phyloP scores from a whole-genome alignment of 75 land plant species.

The Gnetum montanum region DNA sequence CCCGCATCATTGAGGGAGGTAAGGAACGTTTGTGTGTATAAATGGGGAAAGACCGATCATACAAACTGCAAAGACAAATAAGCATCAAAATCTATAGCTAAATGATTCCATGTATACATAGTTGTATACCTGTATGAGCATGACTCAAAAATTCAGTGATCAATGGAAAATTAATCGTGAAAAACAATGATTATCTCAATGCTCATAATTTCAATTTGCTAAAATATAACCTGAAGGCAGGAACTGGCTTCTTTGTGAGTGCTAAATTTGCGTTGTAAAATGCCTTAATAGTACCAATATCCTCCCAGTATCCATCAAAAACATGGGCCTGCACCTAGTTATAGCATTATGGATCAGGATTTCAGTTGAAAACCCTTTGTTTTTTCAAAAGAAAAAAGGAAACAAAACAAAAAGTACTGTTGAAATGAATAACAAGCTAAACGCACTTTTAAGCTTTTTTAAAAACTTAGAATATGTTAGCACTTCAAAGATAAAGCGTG shows the following conservation, averaged over 20 bases:
- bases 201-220: not conserved
- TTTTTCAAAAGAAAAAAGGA: too few species aligned
- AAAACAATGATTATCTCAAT: not conserved
- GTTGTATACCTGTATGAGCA: too few species aligned
- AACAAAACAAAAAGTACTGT: too few species aligned
- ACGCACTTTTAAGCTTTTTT: too few species aligned
- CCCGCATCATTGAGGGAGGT: slow-evolving; percentile 61
- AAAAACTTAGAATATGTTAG: too few species aligned
- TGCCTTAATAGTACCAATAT: slow-evolving; percentile 73
- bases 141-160: too few species aligned
- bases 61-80: slow-evolving; percentile 54
- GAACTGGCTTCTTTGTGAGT: slow-evolving; percentile 43
- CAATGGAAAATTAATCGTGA: not conserved
- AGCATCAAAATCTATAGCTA: too few species aligned
- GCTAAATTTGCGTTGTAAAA: slow-evolving; percentile 81
- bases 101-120: too few species aligned
- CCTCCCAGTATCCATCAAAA: slow-evolving; percentile 92
- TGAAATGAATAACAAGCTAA: too few species aligned
- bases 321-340: slow-evolving; percentile 62
- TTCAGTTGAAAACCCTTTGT: too few species aligned
- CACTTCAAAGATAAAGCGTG: too few species aligned
- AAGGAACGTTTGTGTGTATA: slow-evolving; percentile 73
- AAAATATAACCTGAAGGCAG: slow-evolving; percentile 42
- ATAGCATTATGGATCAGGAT: too few species aligned
- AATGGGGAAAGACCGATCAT: slow-evolving; percentile 53